These are phyloP conservation scores for Annona cherimola DNA, from an alignment of 164 flowering plant species.

Conservation along the genomic window DNA sequence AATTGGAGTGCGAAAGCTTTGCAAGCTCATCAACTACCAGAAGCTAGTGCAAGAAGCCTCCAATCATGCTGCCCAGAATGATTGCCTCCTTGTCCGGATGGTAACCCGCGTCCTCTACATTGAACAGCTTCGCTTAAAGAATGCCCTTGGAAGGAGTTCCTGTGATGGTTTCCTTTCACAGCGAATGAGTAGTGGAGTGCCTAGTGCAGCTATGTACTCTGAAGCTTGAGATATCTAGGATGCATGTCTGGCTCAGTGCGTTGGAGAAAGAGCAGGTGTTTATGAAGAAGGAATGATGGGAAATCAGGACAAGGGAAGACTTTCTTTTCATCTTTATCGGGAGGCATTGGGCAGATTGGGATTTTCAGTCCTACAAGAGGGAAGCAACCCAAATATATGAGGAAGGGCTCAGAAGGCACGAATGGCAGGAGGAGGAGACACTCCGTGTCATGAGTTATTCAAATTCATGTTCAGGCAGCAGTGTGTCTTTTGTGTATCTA, in stretches of 20 bases:
- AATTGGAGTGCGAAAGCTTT: conserved; percentile 51
- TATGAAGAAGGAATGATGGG: conserved; percentile 69
- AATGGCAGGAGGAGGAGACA: conserved; percentile 43
- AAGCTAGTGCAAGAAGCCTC: conserved; percentile 76
- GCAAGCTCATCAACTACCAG: conserved; percentile 68
- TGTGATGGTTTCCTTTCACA: conserved; percentile 53
- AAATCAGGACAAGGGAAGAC: conserved; percentile 47
- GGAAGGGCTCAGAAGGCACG: conserved; percentile 41
- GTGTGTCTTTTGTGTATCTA: background rate
- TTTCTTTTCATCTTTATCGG: conserved; percentile 51
- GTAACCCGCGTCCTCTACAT: conserved; percentile 55
- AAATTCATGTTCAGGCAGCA: background rate
- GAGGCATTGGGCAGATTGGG: conserved; percentile 51
- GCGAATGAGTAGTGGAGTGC: conserved; percentile 61
- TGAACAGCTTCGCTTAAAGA: conserved; percentile 66
- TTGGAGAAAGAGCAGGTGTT: conserved; percentile 69
- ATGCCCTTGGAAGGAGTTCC: conserved; percentile 40
- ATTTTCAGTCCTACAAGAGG: conserved; percentile 40
- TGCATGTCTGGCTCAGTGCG: conserved; percentile 70
- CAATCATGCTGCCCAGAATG: conserved; percentile 77
- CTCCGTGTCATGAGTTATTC: conserved; percentile 33
- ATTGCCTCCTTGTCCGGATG: conserved; percentile 69
- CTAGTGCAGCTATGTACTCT: conserved; percentile 76
- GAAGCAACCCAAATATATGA: conserved; percentile 35
- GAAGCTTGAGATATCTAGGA: conserved; percentile 65